Base-by-base conservation (phyloP, 495 filamentous ascomycete species). In the Oleoguttula mirabilis region DNA sequence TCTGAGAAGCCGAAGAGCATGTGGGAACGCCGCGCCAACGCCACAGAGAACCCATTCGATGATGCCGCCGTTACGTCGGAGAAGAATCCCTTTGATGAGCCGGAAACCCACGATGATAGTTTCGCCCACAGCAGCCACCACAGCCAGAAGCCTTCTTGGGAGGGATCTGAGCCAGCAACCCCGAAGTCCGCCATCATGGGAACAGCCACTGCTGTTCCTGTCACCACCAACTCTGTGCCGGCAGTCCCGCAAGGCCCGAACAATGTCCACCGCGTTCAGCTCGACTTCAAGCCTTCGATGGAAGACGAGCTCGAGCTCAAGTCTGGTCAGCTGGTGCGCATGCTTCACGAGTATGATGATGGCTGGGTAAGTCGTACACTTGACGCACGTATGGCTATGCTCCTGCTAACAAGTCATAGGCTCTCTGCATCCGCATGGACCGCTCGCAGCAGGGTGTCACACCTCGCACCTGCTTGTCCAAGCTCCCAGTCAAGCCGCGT, bases 311-410 rank as follows among this genome's bases (percentile, higher is more conserved):
- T 99, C 51, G 80, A 69, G 32, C 73, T 99, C 10, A 70, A 64
- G 31, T 69, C 77, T 33, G 90, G 90, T 49, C 75, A 85, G 41
- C 69, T 99, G 3, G 82, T 96, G 21, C 72, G 88, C 40, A 67
- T 99, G 47, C 60, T 96, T 25, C 86, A 96, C 51, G 88, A 94
- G 61, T 99, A 96, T 59, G 92, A 99, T 58, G 90, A 99, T 67
- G 90, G 90, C 58, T 99, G 90, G 90, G 83, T 86, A 76, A 70
- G 79, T 70, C 20, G 22, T 19, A 11, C 14, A 16, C 25, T 14
- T 16, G 4, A 1, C 16, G 27, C 19, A 16, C 20, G 21, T 3
- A 3, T 30, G 3, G 24, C 30, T 20, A 8, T 12, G 8, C 17
- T 10, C 32, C 35, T 43, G 54, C 69, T 72, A 69, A 76, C 56